Base-by-base conservation (phyloP, 805 yeast species). In the Ogataea neopini region DNA sequence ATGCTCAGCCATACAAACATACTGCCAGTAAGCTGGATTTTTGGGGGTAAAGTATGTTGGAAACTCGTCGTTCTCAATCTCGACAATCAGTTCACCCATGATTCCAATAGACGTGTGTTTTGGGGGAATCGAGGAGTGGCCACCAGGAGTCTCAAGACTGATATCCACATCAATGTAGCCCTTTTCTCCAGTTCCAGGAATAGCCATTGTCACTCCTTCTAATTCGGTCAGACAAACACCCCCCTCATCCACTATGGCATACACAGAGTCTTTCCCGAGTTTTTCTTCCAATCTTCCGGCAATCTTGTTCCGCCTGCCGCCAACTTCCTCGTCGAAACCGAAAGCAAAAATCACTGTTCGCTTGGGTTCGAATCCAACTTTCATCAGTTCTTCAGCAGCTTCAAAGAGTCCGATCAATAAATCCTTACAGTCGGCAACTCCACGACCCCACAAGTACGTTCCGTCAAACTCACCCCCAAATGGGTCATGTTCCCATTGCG, bases 101-200 rank as follows among this genome's bases (percentile, higher is more conserved):
- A 75, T 64, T 0, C 81, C 81, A 54, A 76, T 76, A 1, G 73
- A 60, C 0, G 81, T 75, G 56, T 75, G 77, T 17, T 67, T 62
- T 14, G 77, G 79, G 4, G 81, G 81, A 15, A 75, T 61, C 0
- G 77, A 72, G 0, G 80, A 74, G 57, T 76, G 81, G 0, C 81
- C 81, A 19, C 81, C 81, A 4, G 75, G 76, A 6, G 77, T 70
- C 38, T 55, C 67, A 30, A 76, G 57, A 18, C 67, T 70, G 35
- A 76, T 64, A n/a, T 60, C 51, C 1, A 75, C 57, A 56, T 76
- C 68, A 33, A 74, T 49, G 47, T 71, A 67, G 0, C 81, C 81
- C 58, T 76, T 76, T 53, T 76, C 81, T 9, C 76, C 73, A 2
- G 77, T 72, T 10, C 73, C 76, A 1, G 77, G 76, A 19, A 71